A percentile compares a stretch with the other conserved stretches of the same genome.
Conservation (phyloP, 2,329 filamentous ascomycete genomes). For the Phoma sp. region DNA sequence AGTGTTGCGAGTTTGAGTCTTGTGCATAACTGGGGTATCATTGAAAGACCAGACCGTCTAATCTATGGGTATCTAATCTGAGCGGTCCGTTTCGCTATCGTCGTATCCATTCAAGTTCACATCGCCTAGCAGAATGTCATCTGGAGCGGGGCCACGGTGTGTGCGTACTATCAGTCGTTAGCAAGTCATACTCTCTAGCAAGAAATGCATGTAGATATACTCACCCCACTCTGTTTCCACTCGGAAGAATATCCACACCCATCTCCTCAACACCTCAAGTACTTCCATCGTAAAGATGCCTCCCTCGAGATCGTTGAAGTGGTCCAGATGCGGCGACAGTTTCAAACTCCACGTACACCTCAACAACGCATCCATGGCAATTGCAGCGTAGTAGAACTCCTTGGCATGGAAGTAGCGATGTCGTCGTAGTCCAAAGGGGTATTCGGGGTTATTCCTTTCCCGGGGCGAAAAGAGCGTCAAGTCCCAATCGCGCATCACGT, state of each 20-base stretch:
- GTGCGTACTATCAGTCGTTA: conserved; percentile 56
- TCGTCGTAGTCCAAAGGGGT: conserved; percentile 79
- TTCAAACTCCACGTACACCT: conserved; percentile 93
- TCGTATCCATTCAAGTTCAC: conserved; percentile 66
- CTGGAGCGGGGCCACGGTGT: conserved; percentile 62
- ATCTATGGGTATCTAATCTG: conserved; percentile 16
- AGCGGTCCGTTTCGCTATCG: conserved; percentile 56
- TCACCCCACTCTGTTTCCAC: conserved; percentile 92
- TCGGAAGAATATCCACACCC: conserved; percentile 97
- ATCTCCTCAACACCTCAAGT: conserved; percentile 84
- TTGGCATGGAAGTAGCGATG: conserved; percentile 75
- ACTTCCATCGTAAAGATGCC: conserved; percentile 88
- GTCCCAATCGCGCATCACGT: conserved; percentile 96
- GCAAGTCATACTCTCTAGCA: not conserved
- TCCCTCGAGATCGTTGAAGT: conserved; percentile 84
- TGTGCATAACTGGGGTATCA: conserved; percentile 15
- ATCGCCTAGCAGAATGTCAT: conserved; percentile 79
- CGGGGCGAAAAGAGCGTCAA: conserved; percentile 76
- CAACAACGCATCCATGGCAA: conserved; percentile 78
- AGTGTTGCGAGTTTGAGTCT: too few relatives aligned
- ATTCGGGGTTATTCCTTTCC: conserved; percentile 67
- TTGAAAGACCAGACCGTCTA: not conserved
- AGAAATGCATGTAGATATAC: conserved; percentile 26
- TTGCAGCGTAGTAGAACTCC: conserved; percentile 81
- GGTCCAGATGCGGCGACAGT: conserved; percentile 80